These are phyloP conservation scores for Spongospora subterranea DNA, from an alignment of 208 protist genomes.

Conservation along the genomic window DNA sequence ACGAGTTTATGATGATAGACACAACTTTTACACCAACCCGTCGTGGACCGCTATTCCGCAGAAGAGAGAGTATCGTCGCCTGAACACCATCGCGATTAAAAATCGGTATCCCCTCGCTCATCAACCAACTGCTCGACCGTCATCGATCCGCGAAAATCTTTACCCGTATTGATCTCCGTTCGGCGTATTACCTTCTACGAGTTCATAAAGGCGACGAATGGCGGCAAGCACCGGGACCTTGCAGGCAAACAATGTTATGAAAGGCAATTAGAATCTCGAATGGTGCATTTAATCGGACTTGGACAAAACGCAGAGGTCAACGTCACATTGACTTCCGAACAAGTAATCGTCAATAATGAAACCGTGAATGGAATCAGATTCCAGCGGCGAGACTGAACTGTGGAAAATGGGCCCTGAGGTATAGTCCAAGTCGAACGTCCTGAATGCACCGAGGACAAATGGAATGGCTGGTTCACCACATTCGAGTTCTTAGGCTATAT, in stretches of 20 bases:
- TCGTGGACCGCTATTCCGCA: neutral
- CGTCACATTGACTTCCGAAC: no score
- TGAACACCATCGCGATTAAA: neutral
- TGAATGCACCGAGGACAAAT: no score
- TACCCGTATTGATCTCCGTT: neutral
- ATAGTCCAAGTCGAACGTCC: no score
- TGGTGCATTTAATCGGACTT: no score
- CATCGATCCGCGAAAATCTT: neutral
- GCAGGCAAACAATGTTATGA: no score
- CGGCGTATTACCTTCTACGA: neutral
- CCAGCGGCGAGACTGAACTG: no score
- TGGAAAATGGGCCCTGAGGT: no score
- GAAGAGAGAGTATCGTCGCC: neutral
- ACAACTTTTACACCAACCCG: neutral
- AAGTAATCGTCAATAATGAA: no score
- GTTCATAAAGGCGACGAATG: neutral
- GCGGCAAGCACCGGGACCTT: neutral
- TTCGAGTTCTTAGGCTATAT: neutral
- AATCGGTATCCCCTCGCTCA: neutral
- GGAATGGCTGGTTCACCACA: no score
- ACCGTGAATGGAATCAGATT: no score
- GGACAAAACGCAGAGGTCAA: no score
- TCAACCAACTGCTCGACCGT: constrained; percentile 4
- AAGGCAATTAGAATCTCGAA: no score
- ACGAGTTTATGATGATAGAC: neutral